Evolutionary conservation across 2,329 filamentous ascomycete genomes (phyloP).

Genomic region (Trichoderma harzianum): DNA sequence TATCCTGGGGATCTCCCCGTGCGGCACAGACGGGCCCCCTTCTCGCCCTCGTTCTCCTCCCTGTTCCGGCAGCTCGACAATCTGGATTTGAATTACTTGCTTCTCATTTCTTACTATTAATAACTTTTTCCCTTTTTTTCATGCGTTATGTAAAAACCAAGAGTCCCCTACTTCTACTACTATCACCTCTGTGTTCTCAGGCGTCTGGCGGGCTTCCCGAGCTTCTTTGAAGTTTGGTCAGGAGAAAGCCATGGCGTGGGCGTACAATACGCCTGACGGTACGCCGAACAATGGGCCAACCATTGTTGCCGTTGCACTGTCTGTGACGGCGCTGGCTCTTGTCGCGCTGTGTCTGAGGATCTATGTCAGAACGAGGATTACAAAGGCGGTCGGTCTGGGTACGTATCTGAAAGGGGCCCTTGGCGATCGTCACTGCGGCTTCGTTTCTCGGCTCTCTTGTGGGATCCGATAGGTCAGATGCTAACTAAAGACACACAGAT

Average conservation of each 20-base stretch:
- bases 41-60: background rate
- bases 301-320: slow-evolving; percentile 30
- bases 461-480: background rate
- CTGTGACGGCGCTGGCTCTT: slow-evolving; percentile 32
- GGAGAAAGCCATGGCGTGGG: slow-evolving; percentile 33
- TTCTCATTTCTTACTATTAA: background rate
- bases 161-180: background rate
- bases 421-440: background rate
- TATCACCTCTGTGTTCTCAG: background rate
- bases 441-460: background rate
- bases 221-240: background rate
- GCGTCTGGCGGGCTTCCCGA: background rate
- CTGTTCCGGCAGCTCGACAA: background rate
- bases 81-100: background rate
- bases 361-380: slow-evolving; percentile 33
- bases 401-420: background rate
- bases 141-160: background rate
- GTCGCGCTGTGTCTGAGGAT: slow-evolving; percentile 31
- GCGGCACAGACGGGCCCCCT: background rate
- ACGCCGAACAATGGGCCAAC: slow-evolving; percentile 34
- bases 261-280: slow-evolving; percentile 33
- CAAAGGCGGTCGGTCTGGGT: slow-evolving; percentile 33
- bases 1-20: background rate
- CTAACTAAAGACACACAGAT: slow-evolving; percentile 16
- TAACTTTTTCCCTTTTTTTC: background rate